These are phyloP conservation scores for Boletus coccyginus DNA, from an alignment of 768 basidiomycete species.

Conservation along the genomic window DNA sequence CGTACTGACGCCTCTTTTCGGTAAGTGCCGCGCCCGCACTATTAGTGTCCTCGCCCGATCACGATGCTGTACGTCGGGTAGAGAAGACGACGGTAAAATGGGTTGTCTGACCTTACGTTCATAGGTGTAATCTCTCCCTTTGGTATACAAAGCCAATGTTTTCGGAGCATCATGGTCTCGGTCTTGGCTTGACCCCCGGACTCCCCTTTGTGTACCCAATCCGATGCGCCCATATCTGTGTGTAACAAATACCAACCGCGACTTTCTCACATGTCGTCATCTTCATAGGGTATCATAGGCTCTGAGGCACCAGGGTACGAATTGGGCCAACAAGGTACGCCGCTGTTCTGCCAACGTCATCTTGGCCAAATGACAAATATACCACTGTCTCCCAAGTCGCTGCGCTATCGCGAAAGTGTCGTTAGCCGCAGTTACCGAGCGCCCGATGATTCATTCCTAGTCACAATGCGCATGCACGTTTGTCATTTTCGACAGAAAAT, in stretches of 20 bases:
- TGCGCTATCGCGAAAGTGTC: background rate
- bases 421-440: conserved; percentile 1
- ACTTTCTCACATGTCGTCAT: conserved; percentile 14
- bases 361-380: background rate
- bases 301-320: conserved; percentile 6
- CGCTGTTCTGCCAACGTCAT: background rate
- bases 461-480: background rate
- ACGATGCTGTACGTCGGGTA: background rate
- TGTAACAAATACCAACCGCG: background rate
- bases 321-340: background rate
- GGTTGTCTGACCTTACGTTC: background rate
- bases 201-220: background rate
- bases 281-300: conserved; percentile 16
- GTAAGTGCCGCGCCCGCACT: background rate
- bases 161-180: background rate
- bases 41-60: background rate
- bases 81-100: background rate
- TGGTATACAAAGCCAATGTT: background rate
- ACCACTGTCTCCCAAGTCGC: background rate
- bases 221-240: background rate
- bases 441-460: background rate
- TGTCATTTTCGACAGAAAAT: background rate
- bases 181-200: conserved; percentile 13
- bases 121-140: background rate
- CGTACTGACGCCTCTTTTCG: background rate